Evolutionary conservation across 306 rosid species (phyloP), one percentile per base, ranked within the genome.

Genomic region (Lupinus albus): DNA sequence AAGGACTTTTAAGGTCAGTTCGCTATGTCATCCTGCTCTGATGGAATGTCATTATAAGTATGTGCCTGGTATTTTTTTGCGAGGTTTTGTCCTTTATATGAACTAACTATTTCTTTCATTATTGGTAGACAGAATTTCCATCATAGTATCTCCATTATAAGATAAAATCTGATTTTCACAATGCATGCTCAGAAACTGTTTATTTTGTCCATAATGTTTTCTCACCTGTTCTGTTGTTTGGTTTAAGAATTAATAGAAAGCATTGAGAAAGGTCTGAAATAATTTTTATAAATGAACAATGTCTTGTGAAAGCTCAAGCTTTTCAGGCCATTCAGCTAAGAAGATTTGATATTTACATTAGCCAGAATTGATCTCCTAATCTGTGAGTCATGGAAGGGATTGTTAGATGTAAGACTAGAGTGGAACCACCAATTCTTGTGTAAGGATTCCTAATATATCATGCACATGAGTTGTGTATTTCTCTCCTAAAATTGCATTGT

Each of bases 1-100:
- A 94, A 86, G 99, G 99, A 57, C 78, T 94, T 61, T 72, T 94
- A 62, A 94, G 97, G 96, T 87, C 66, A 64, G 30, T 54, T 72
- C 57, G 25, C 41, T 55, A 9, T 67, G 25, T 62, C 39, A 8
- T 54, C 36, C 6, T 21, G 38, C 32, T n/a, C 7, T 38, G 68
- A 52, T 21, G 7, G 9, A 18, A 61, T 25, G 68, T n/a, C 25
- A 17, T 71, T 67, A 21, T 59, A 32, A 41, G 11, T 60, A 21
- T 44, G 16, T 70, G 57, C 45, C 32, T 16, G 4, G 69, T 25
- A 25, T 25, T 25, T 25, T 3, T 4, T 25, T 25, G 30, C 3
- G 3, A 25, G 30, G 30, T 2, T 25, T 25, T 25, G 30, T 25
- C 30, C 30, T 25, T 25, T 25, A 25, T 25, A 25, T 25, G 30